These are phyloP conservation scores for Eucalyptus melliodora DNA, from an alignment of 345 rosid genomes.

Conservation along the genomic window DNA sequence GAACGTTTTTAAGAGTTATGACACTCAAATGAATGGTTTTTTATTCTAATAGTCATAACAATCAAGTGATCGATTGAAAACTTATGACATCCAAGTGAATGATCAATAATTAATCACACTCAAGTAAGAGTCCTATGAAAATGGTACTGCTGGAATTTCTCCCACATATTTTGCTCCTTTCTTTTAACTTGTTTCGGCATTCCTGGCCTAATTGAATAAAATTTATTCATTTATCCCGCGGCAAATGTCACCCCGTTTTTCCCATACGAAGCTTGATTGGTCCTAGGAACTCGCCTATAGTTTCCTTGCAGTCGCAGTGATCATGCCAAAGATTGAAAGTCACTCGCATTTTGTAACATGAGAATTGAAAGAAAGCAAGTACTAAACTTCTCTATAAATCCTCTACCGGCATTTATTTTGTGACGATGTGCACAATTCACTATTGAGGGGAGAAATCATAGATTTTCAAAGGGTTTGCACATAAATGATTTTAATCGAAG, in stretches of 20 bases:
- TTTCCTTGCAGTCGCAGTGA: not conserved
- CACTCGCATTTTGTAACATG: not conserved
- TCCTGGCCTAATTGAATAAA: not conserved
- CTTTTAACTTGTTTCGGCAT: not conserved
- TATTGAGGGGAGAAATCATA: not conserved
- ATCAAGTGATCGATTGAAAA: not conserved
- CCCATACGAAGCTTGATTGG: not conserved
- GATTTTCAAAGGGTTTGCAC: not conserved
- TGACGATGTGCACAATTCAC: not conserved
- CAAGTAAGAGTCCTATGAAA: not conserved
- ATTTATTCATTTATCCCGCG: not conserved
- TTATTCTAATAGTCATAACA: not conserved
- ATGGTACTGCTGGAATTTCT: not conserved
- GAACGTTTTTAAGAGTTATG: fast-evolving
- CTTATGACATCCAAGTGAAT: not conserved
- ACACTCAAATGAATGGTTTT: not conserved
- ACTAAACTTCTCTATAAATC: not conserved
- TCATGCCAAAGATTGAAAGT: not conserved
- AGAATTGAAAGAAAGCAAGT: not conserved
- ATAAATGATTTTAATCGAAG: not conserved
- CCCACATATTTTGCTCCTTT: not conserved
- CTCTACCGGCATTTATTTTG: not conserved
- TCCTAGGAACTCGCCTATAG: not conserved
- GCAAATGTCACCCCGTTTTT: not conserved
- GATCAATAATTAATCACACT: not conserved